Percentiles rank a stretch among this genome's conserved stretches.
Evolutionary conservation across 2,329 filamentous ascomycete species (phyloP).

Genomic region (Aspergillus udagawae): DNA sequence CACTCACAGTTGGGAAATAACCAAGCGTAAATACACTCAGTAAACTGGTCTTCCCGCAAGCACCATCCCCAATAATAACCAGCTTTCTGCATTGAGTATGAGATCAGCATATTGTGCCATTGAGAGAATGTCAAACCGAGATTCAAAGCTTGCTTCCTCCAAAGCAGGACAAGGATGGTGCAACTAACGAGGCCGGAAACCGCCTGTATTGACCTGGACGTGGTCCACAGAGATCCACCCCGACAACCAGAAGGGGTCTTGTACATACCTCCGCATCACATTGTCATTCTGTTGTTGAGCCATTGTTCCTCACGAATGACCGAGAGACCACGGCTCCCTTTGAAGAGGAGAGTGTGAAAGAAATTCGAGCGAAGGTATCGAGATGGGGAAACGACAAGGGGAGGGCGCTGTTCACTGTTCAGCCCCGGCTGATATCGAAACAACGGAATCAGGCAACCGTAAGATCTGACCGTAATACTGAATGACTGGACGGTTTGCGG

Average conservation of each 20-base stretch:
- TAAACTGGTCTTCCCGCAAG: slow-evolving; percentile 96
- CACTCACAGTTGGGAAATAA: slow-evolving; percentile 91
- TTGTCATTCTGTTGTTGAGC: slow-evolving; percentile 39
- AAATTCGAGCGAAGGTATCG: not conserved
- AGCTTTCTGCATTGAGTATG: slow-evolving; percentile 64
- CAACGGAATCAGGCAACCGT: not conserved
- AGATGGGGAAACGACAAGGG: slow-evolving; percentile 8
- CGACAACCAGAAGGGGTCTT: not conserved
- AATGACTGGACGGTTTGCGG: not conserved
- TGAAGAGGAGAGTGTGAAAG: slow-evolving; percentile 4
- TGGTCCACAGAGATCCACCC: not conserved
- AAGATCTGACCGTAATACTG: slow-evolving; percentile 1
- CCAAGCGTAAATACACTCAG: slow-evolving; percentile 96
- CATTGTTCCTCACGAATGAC: slow-evolving; percentile 24
- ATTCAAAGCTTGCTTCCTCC: not conserved
- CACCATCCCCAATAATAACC: slow-evolving; percentile 95
- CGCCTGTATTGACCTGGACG: not conserved
- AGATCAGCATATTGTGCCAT: slow-evolving; percentile 14
- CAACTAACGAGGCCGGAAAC: not conserved
- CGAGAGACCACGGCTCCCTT: slow-evolving; percentile 1
- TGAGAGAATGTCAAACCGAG: not conserved
- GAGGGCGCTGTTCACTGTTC: slow-evolving; percentile 7
- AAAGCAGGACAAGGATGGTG: not conserved
- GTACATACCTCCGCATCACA: slow-evolving; percentile 55
- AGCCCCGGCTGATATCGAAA: slow-evolving; percentile 8